These are phyloP conservation scores for Flaveria bidentis DNA, from an alignment of 129 eudicot species.

Conservation along the genomic window DNA sequence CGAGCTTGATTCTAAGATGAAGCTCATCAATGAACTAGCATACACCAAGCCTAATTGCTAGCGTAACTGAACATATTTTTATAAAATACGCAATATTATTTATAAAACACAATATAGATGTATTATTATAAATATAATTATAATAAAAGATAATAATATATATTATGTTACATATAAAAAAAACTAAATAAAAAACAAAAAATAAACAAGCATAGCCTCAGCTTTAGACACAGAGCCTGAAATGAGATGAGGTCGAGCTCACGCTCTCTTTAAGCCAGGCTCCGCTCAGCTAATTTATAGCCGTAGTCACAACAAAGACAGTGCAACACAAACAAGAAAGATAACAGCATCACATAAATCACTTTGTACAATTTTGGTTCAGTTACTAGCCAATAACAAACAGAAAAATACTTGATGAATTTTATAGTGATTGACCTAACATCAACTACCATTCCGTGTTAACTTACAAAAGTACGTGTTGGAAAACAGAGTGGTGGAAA, in stretches of 20 bases:
- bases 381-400: neutral
- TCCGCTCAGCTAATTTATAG: neutral
- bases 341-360: neutral
- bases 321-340: constrained; percentile 12
- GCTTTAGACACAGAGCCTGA: neutral
- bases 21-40: neutral
- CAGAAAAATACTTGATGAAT: neutral
- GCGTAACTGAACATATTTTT: neutral
- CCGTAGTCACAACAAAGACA: neutral
- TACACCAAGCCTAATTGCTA: too few species aligned
- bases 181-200: neutral
- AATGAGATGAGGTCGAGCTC: neutral
- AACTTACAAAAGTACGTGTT: neutral
- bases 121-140: neutral
- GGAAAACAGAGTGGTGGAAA: neutral
- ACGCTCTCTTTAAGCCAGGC: neutral
- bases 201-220: neutral
- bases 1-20: neutral
- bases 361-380: constrained; percentile 23
- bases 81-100: too few species aligned
- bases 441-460: constrained; percentile 16
- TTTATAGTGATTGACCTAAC: constrained; percentile 9
- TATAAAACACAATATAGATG: too few species aligned
- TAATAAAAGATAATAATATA: neutral
- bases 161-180: neutral